Evolutionary conservation across 208 protist species (phyloP), one percentile per base, ranked within the genome.

Genomic region (Trypanosoma scelopori): DNA sequence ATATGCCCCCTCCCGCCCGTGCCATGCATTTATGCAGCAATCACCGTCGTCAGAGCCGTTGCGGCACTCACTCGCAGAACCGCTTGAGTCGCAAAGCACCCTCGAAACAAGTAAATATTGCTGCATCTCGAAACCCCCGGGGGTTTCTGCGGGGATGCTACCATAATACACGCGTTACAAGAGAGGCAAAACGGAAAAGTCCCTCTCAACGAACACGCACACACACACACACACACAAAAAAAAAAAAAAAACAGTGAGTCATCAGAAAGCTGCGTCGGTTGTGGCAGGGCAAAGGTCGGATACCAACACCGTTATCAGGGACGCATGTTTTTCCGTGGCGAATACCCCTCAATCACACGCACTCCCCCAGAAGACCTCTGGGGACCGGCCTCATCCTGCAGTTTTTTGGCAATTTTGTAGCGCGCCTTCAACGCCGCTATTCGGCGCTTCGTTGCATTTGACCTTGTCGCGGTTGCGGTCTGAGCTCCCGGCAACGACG

Each of bases 401-500:
- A 87, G 55, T 47, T 60, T 48, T 56, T 91, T 74, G 0, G 83
- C 82, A 41, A 88, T 72, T 15, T 79, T 74, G 58, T 92, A 82
- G 20, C 89, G 85, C 3, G 82, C 77, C 69, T 95, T 95, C 12
- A 95, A 74, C 15, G 89, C 89, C 0, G 57, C 65, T 51, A 95
- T 50, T 3, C 85, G 78, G 9, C 84, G 76, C 56, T 79, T 71
- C 42, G 88, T 74, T 0, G 71, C 64, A 7, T 65, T 69, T 5
- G 47, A 43, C 6, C 55, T 51, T 48, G 42, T 41, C 46, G 3
- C 6, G n/a, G 30, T 13, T 37, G 32, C 32, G 9, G 32, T 37
- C 9, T 22, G 32, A 1, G 37, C 51, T 42, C 15, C 49, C 20
- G 47, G 0, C 32, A 25, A 5, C 28, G 39, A 18, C 15, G 57